A percentile compares a stretch with the other conserved stretches of the same genome.
phyloP scores from a whole-genome alignment of 345 rosid genomes.

The Dipteronia dyeriana region DNA sequence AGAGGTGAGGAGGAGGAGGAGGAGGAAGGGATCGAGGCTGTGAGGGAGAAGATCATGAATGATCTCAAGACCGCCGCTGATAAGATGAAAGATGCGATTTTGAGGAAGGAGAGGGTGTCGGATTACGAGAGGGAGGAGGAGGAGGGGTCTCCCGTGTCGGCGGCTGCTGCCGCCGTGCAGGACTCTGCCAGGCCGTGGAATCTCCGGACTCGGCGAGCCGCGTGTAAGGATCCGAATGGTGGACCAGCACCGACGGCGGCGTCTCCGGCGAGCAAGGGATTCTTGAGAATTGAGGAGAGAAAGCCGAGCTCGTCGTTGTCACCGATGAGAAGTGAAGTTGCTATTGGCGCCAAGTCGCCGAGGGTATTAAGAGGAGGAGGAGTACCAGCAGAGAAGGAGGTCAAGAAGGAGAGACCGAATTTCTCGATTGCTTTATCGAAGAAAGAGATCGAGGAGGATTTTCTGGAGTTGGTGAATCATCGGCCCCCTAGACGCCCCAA shows the following conservation, averaged over 20 bases:
- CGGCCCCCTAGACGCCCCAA: conserved; percentile 70
- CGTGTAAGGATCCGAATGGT: conserved; percentile 49
- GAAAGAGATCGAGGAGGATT: conserved; percentile 82
- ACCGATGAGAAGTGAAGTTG: conserved; percentile 37
- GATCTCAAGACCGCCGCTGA: conserved; percentile 56
- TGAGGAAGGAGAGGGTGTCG: conserved; percentile 28
- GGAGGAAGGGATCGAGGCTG: conserved; percentile 66
- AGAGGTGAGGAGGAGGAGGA: conserved; percentile 16
- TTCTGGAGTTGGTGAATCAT: conserved; percentile 43
- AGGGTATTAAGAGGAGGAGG: conserved; percentile 29
- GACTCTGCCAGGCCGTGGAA: conserved; percentile 60
- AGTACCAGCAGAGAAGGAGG: conserved; percentile 10
- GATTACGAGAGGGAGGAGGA: conserved; percentile 35
- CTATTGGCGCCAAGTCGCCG: conserved; percentile 20
- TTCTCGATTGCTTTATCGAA: conserved; percentile 46
- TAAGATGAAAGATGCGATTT: conserved; percentile 45
- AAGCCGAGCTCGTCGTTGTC: conserved; percentile 34
- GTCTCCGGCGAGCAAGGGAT: conserved; percentile 11
- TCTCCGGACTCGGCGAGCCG: conserved; percentile 68
- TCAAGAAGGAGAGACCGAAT: conserved; percentile 40
- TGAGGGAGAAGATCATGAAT: conserved; percentile 53
- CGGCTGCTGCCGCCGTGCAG: conserved; percentile 28
- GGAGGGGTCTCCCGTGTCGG: conserved; percentile 27
- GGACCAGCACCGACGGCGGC: conserved; percentile 13
- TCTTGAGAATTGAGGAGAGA: conserved; percentile 31